Conservation (phyloP, 305 asterid species). For the Plantago coronopus region DNA sequence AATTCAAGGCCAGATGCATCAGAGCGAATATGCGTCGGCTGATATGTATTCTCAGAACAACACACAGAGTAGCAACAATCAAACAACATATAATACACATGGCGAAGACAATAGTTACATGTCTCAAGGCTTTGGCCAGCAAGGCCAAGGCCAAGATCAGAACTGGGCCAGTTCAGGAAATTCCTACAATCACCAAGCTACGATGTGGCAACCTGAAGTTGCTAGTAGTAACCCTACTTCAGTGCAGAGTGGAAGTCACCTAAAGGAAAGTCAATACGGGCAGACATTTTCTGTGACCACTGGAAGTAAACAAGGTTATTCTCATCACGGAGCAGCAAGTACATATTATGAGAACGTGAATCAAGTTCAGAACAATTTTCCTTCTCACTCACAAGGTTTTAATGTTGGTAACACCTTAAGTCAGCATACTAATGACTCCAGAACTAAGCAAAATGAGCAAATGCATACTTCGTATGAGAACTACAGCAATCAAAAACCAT, state of each 20-base stretch:
- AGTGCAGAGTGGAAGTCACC: slow-evolving; percentile 38
- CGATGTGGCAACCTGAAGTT: slow-evolving; percentile 44
- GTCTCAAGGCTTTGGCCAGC: slow-evolving; percentile 41
- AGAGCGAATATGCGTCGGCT: slow-evolving; percentile 36
- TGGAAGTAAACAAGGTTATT: slow-evolving; percentile 37
- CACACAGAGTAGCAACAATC: slow-evolving; percentile 33
- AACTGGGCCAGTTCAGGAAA: slow-evolving; percentile 44
- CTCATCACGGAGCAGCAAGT: slow-evolving; percentile 36
- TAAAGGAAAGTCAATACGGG: slow-evolving; percentile 35
- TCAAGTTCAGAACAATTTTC: slow-evolving; percentile 38
- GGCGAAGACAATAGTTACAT: slow-evolving; percentile 34
- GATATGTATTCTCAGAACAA: slow-evolving; percentile 36
- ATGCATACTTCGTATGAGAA: slow-evolving; percentile 41
- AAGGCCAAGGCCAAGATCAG: slow-evolving; percentile 47
- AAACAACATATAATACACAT: slow-evolving; percentile 24
- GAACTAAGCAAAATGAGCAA: slow-evolving; percentile 43
- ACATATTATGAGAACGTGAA: slow-evolving; percentile 37
- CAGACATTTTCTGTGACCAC: slow-evolving; percentile 36
- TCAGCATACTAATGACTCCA: slow-evolving; percentile 48
- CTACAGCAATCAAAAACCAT: slow-evolving; percentile 42
- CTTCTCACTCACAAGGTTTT: slow-evolving; percentile 37
- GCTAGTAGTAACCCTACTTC: slow-evolving; percentile 32
- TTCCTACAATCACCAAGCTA: slow-evolving; percentile 41
- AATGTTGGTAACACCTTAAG: slow-evolving; percentile 37
- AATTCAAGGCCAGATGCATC: slow-evolving; percentile 45